Evolutionary conservation across 2,329 filamentous ascomycete genomes (phyloP), one percentile per base, ranked within the genome.

Genomic region (Microthyrium microscopicum): DNA sequence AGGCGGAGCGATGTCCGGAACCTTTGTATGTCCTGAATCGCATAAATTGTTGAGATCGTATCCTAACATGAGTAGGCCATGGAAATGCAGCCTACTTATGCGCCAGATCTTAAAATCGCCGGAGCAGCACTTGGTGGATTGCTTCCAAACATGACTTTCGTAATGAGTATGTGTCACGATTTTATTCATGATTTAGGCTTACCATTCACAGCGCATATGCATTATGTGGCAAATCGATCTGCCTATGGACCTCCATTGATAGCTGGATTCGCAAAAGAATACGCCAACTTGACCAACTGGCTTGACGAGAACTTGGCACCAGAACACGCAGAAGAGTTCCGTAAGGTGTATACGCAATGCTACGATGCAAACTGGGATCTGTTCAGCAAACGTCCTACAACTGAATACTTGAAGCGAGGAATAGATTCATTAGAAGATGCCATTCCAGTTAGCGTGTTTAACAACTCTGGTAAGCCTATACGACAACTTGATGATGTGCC

Each of bases 61-160:
- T n/a, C 5, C 4, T 5, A 20, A 12, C 20, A 13, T 21, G 4
- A 17, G 7, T 29, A 8, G 26, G 26, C 15, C 15, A 8, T 7
- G 12, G 64, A 70, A 31, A 44, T 70, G 16, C 63, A 66, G 27
- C 50, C 54, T 1, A 49, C 51, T 4, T 72, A 72, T 39, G 67
- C 68, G 0, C 64, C 67, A 0, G 64, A 69, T 25, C 46, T 72
- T 4, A 47, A 52, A 2, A 54, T 72, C 20, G 50, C 50, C 1
- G 66, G 64, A 3, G 59, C 56, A 2, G 66, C 62, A 0, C 40
- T 70, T 0, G 66, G 67, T 3, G 66, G 66, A 0, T 39, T 62
- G 4, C 54, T 59, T 0, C 52, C 61, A 0, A 59, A 63, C 18
- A 42, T 60, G 7, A 51, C 49, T 2, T 49, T 42, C 3, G 54